Evolutionary conservation across 768 basidiomycete species (phyloP), one percentile per base, ranked within the genome.

Genomic region (Lentinula boryana): DNA sequence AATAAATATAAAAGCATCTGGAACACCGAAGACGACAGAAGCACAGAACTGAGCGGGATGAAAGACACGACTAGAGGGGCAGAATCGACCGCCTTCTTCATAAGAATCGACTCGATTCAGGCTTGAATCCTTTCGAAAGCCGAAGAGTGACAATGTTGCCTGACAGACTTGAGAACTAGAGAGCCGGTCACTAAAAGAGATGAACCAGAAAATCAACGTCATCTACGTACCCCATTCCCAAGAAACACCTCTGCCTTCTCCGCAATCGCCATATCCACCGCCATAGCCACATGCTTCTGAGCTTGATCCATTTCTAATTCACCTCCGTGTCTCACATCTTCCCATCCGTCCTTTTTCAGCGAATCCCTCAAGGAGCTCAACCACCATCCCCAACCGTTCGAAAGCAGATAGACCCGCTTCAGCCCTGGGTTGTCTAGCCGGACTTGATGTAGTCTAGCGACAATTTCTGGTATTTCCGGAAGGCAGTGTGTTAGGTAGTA

Each of bases 331-430:
- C 73, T 72, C 44, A 84, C 74, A 1, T 71, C 74, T 21, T 71
- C 65, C 82, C 82, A 84, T 6, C 78, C 76, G 31, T 77, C 78
- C 32, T 67, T 66, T 40, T 61, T 62, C 35, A 84, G 68, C 33
- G 69, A 71, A 5, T 65, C 62, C 63, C 75, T 78, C 60, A 84
- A 63, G 43, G 72, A 65, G 5, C 73, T 71, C 12, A 80, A 62
- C 80, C 80, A 84, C 32, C 71, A 70, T 5, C 70, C 69, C 40
- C 76, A 64, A 48, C 77, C 83, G 57, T 85, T 83, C 43, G 84
- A 82, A 68, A 84, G 64, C 33, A 84, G 59, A 65, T 76, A 84
- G 27, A 84, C 61, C 1, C 74, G 71, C 63, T 80, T 77, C 44
- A 84, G 62, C 53, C 70, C 67, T 51, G 65, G 70, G 60, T 56